Evolutionary conservation across 2,329 filamentous ascomycete species (phyloP).

Genomic region (Xylaria sp.): DNA sequence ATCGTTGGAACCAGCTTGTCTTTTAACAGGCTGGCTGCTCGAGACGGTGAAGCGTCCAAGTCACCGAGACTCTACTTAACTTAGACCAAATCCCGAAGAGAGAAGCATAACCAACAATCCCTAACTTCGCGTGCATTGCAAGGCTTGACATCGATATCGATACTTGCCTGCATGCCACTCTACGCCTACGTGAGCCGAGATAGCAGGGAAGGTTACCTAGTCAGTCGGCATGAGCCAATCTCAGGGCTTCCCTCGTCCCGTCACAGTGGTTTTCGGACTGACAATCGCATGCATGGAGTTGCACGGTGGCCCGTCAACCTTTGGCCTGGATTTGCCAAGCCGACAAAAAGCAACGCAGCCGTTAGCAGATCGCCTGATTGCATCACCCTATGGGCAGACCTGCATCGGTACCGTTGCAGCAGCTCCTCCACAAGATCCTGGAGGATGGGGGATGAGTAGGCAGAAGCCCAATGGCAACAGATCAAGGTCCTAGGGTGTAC

Average conservation of each 20-base stretch:
- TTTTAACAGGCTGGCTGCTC: neutral
- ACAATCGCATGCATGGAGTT: slow-evolving; percentile 11
- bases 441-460: neutral
- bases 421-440: neutral
- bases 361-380: slow-evolving; percentile 4
- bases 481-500: slow-evolving; percentile 1
- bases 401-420: slow-evolving; percentile 7
- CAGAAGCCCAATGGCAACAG: neutral
- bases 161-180: neutral
- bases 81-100: neutral
- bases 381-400: slow-evolving; percentile 1
- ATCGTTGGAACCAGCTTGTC: neutral
- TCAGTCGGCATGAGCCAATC: slow-evolving; percentile 2
- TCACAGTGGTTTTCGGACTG: slow-evolving; percentile 5
- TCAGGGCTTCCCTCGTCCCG: slow-evolving; percentile 2
- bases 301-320: slow-evolving; percentile 2
- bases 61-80: neutral
- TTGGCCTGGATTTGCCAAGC: neutral
- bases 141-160: neutral
- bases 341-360: slow-evolving; percentile 1
- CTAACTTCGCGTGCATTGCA: neutral
- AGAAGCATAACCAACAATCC: neutral
- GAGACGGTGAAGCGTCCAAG: neutral
- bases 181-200: neutral
- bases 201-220: neutral